Conservation (phyloP, 257 asterid species). For the Solanum sejunctum region DNA sequence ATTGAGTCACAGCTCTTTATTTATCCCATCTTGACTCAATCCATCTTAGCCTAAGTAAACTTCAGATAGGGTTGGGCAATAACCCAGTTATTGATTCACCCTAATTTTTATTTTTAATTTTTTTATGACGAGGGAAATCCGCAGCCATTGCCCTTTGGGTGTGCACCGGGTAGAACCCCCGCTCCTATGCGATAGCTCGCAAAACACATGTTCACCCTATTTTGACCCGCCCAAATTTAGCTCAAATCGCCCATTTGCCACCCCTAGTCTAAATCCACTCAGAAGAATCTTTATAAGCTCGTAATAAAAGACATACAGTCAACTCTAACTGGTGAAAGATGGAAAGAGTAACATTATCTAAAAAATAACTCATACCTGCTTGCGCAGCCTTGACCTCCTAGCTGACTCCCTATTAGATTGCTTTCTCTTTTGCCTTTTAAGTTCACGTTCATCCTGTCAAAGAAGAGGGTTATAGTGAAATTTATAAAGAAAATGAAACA, state of each 20-base stretch:
- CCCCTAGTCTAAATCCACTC: neutral
- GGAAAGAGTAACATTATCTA: neutral
- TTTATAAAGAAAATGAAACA: neutral
- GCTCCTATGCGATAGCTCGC: too few species aligned
- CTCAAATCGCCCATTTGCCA: neutral
- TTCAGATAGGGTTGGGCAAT: neutral
- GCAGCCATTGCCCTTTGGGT: too few species aligned
- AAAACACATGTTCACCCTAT: neutral
- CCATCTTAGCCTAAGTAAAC: neutral
- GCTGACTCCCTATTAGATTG: conserved; percentile 99
- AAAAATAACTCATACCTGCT: conserved; percentile 46
- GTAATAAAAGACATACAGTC: neutral
- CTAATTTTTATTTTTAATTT: neutral
- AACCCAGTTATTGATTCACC: neutral
- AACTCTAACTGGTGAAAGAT: neutral
- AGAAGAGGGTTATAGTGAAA: neutral
- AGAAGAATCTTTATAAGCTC: neutral
- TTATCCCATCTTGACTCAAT: neutral
- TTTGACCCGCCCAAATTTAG: neutral
- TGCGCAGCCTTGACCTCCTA: conserved; percentile 89
- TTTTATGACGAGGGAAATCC: too few species aligned
- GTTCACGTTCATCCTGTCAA: conserved; percentile 81
- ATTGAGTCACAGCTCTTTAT: neutral
- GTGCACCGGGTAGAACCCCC: too few species aligned
- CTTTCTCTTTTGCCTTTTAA: conserved; percentile 88